Evolutionary conservation across 2,329 filamentous ascomycete genomes (phyloP).

Genomic region (Monosporascus cannonballus): DNA sequence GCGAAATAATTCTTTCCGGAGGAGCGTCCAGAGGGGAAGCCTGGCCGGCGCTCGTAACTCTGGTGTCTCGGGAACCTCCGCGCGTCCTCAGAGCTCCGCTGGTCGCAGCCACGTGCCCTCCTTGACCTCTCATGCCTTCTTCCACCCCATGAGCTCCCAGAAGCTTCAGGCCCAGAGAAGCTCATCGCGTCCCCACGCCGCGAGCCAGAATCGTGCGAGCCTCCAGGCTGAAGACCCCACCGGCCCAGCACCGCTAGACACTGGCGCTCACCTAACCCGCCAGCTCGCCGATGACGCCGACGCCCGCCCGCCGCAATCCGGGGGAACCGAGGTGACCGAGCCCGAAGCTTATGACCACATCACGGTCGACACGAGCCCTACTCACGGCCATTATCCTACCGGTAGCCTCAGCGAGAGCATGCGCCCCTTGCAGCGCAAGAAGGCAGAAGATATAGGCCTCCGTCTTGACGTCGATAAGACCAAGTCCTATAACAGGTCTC

Average conservation of each 20-base stretch:
- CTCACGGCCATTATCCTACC: slow-evolving; percentile 47
- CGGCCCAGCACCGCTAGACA: slow-evolving; percentile 15
- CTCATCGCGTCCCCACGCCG: slow-evolving; percentile 39
- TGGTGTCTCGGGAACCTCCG: slow-evolving; percentile 37
- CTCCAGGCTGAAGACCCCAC: slow-evolving; percentile 28
- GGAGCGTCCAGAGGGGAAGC: slow-evolving; percentile 37
- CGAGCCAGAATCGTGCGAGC: slow-evolving; percentile 31
- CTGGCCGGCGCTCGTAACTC: slow-evolving; percentile 30
- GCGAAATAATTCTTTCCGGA: slow-evolving; percentile 51
- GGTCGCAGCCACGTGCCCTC: slow-evolving; percentile 86
- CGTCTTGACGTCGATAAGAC: slow-evolving; percentile 54
- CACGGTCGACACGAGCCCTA: slow-evolving; percentile 70
- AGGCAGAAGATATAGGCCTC: slow-evolving; percentile 37
- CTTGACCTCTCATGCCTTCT: slow-evolving; percentile 85
- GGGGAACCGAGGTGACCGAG: slow-evolving; percentile 77
- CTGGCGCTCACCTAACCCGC: slow-evolving; percentile 26
- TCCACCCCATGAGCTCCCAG: slow-evolving; percentile 94
- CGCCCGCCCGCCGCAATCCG: slow-evolving; percentile 58
- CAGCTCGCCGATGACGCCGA: slow-evolving; percentile 40
- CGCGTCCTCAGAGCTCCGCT: slow-evolving; percentile 58
- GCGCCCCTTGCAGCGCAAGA: slow-evolving; percentile 60
- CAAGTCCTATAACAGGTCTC: slow-evolving; percentile 44
- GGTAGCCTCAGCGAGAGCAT: slow-evolving; percentile 72
- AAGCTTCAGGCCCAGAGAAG: slow-evolving; percentile 85
- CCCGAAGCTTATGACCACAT: slow-evolving; percentile 63